Percentiles rank a stretch among this genome's conserved stretches.
Conservation (phyloP, 345 rosid genomes). For the Atalantia buxifolia region DNA sequence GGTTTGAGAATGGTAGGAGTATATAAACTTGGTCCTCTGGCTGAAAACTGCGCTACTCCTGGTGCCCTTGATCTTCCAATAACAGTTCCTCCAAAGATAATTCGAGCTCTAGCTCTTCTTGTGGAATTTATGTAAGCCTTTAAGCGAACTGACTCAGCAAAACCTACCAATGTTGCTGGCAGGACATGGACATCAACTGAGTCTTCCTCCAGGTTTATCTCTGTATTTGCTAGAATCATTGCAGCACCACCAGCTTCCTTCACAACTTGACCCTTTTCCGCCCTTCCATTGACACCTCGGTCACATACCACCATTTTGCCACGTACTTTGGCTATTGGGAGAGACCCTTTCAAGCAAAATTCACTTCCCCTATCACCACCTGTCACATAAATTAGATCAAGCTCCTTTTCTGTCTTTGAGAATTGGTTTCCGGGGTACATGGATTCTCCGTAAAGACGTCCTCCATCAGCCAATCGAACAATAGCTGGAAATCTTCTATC, state of each 20-base stretch:
- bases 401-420: conserved; percentile 34
- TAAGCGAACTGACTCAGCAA: conserved; percentile 45
- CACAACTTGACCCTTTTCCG: conserved; percentile 80
- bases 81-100: conserved; percentile 64
- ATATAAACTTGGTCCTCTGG: conserved; percentile 82
- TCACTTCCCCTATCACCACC: conserved; percentile 63
- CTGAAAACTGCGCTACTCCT: conserved; percentile 80
- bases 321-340: conserved; percentile 51
- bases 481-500: conserved; percentile 82
- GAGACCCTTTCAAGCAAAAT: conserved; percentile 76
- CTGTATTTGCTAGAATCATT: conserved; percentile 79
- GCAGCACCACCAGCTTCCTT: conserved; percentile 94
- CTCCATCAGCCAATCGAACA: conserved; percentile 52
- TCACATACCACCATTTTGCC: conserved; percentile 93
- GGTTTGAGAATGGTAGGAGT: conserved; percentile 82
- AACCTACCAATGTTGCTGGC: conserved; percentile 74
- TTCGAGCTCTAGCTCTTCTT: conserved; percentile 52
- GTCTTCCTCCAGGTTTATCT: conserved; percentile 73
- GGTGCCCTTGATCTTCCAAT: conserved; percentile 74
- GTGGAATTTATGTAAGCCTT: conserved; percentile 76
- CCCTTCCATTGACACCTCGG: conserved; percentile 81
- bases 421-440: conserved; percentile 59
- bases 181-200: conserved; percentile 83
- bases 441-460: conserved; percentile 72
- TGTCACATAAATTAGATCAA: conserved; percentile 60